Conservation (phyloP, 371 early-diverging fungal species). For the Mucor velutinosus region DNA sequence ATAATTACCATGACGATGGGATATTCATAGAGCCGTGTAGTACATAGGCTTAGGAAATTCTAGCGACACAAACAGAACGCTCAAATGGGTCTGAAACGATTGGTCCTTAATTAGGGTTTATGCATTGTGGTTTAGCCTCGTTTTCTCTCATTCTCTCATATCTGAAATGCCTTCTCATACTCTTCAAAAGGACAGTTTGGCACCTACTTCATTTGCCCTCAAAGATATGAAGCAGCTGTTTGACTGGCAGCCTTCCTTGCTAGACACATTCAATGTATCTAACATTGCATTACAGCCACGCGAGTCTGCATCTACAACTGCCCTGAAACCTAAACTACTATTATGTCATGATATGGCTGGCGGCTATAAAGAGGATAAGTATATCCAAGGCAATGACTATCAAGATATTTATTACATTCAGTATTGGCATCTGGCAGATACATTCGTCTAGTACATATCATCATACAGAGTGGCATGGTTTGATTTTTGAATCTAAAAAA, state of each 20-base stretch:
- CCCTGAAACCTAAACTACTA: slow-evolving; percentile 8
- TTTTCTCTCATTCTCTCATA: background rate
- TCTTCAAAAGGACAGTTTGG: slow-evolving; percentile 8
- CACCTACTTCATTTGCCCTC: slow-evolving; percentile 10
- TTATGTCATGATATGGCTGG: slow-evolving; percentile 64
- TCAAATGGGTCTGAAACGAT: too few relatives aligned
- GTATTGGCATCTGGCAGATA: slow-evolving; percentile 64
- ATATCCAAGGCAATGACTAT: slow-evolving; percentile 54
- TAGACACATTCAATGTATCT: slow-evolving; percentile 8
- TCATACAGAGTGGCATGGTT: background rate
- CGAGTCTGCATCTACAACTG: background rate
- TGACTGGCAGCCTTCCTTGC: slow-evolving; percentile 5
- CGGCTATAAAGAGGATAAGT: slow-evolving; percentile 61
- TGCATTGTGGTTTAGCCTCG: background rate
- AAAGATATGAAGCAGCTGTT: slow-evolving; percentile 10
- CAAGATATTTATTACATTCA: slow-evolving; percentile 45
- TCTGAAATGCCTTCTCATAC: slow-evolving; percentile 16
- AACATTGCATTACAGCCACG: slow-evolving; percentile 14
- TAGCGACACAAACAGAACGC: too few relatives aligned
- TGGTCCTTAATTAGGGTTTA: too few relatives aligned
- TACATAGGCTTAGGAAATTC: too few relatives aligned
- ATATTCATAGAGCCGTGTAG: too few relatives aligned
- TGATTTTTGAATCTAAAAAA: background rate
- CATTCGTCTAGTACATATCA: slow-evolving; percentile 55
- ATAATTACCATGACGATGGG: too few relatives aligned